These are phyloP conservation scores for Phialophora chinensis DNA, from an alignment of 2,329 filamentous ascomycete species.

Conservation along the genomic window DNA sequence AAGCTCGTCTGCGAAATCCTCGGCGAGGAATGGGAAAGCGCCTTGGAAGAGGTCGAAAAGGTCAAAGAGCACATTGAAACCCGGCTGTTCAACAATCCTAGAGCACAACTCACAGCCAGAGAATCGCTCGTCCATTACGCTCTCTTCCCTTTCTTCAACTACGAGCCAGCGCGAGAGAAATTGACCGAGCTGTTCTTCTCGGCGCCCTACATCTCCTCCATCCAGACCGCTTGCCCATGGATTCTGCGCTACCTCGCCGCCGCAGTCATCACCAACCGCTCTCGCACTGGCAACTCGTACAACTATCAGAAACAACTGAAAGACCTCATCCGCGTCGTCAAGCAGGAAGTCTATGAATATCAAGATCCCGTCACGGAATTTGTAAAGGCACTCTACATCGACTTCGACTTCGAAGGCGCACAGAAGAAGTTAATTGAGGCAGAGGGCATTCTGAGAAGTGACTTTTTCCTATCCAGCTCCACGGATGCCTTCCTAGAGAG, in stretches of 20 bases:
- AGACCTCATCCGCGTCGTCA: constrained; percentile 91
- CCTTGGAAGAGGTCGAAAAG: constrained; percentile 87
- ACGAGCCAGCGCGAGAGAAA: constrained; percentile 85
- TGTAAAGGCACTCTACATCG: constrained; percentile 91
- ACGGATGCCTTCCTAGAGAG: constrained; percentile 91
- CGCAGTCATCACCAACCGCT: constrained; percentile 91
- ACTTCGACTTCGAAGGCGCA: constrained; percentile 97
- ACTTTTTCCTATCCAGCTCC: constrained; percentile 91
- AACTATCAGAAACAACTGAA: constrained; percentile 98
- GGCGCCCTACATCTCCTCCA: constrained; percentile 97
- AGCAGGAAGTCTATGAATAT: constrained; percentile 98
- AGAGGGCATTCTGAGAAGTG: constrained; percentile 86
- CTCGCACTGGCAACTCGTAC: constrained; percentile 78
- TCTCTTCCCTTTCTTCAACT: constrained; percentile 98
- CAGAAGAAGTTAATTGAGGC: constrained; percentile 85
- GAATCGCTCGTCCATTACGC: constrained; percentile 99
- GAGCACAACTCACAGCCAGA: constrained; percentile 93
- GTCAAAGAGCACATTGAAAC: constrained; percentile 92
- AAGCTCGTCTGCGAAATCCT: constrained; percentile 97
- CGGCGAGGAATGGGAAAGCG: constrained; percentile 91
- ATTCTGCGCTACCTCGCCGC: constrained; percentile 91
- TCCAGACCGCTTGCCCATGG: constrained; percentile 97
- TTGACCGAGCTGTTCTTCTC: constrained; percentile 98
- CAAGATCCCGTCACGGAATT: constrained; percentile 94
- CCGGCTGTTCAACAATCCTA: constrained; percentile 92